These are phyloP conservation scores for Coemansia biformis DNA, from an alignment of 192 early-diverging fungal genomes.

Conservation along the genomic window DNA sequence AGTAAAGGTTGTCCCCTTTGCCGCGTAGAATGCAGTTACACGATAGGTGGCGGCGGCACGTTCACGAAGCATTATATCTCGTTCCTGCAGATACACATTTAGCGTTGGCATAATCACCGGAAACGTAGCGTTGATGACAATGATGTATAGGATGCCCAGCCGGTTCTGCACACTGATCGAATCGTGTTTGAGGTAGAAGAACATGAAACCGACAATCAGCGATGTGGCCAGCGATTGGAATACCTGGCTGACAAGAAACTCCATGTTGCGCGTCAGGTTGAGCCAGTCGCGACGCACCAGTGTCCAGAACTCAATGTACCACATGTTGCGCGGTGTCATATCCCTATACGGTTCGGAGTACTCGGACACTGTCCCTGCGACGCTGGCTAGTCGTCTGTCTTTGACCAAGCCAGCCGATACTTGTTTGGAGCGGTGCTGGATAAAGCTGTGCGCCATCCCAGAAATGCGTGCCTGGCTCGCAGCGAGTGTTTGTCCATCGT, in stretches of 20 bases:
- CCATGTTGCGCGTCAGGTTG: constrained; percentile 40
- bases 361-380: background rate
- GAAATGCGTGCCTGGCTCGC: constrained; percentile 40
- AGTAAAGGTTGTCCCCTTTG: constrained; percentile 55
- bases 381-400: background rate
- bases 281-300: constrained; percentile 49
- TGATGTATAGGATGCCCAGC: constrained; percentile 42
- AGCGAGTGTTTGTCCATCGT: constrained; percentile 18
- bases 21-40: constrained; percentile 55
- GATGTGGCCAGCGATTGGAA: constrained; percentile 34
- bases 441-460: constrained; percentile 26
- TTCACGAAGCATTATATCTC: constrained; percentile 59
- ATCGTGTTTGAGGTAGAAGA: constrained; percentile 49
- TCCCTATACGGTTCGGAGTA: no score
- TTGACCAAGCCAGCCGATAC: no score
- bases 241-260: constrained; percentile 29
- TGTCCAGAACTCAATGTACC: constrained; percentile 47
- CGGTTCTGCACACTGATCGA: constrained; percentile 49
- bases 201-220: constrained; percentile 56
- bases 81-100: constrained; percentile 38
- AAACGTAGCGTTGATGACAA: constrained; percentile 56
- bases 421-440: constrained; percentile 18
- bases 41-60: constrained; percentile 59
- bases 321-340: constrained; percentile 19
- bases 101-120: constrained; percentile 55